Evolutionary conservation across 2,329 filamentous ascomycete genomes (phyloP).

Genomic region (Diplodia mutila): DNA sequence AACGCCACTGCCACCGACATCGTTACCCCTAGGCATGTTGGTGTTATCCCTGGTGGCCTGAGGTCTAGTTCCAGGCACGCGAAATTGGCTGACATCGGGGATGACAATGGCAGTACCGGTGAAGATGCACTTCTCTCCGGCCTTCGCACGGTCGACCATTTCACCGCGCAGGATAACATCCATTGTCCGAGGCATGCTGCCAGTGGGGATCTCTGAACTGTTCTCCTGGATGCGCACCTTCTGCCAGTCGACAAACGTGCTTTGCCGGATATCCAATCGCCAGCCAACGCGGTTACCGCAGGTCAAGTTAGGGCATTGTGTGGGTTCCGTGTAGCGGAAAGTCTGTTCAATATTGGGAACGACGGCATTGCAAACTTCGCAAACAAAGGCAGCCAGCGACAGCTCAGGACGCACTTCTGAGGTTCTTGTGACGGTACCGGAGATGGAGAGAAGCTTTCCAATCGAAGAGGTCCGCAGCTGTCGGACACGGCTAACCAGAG

Average conservation of each 20-base stretch:
- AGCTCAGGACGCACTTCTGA: slow-evolving; percentile 96
- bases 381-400: slow-evolving; percentile 88
- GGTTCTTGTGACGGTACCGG: slow-evolving; percentile 92
- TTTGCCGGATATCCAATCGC: slow-evolving; percentile 95
- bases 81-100: slow-evolving; percentile 92
- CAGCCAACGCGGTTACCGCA: slow-evolving; percentile 92
- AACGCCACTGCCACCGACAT: slow-evolving; percentile 82
- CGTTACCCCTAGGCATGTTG: slow-evolving; percentile 71
- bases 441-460: slow-evolving; percentile 91
- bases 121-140: slow-evolving; percentile 97
- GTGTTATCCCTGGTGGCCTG: slow-evolving; percentile 84
- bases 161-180: slow-evolving; percentile 95
- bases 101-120: slow-evolving; percentile 95
- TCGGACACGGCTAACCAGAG: slow-evolving; percentile 82
- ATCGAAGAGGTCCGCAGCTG: slow-evolving; percentile 87
- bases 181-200: slow-evolving; percentile 98
- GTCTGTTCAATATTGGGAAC: slow-evolving; percentile 94
- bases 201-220: slow-evolving; percentile 95
- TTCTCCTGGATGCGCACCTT: slow-evolving; percentile 98
- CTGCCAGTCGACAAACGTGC: slow-evolving; percentile 98
- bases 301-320: slow-evolving; percentile 85
- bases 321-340: slow-evolving; percentile 95
- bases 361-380: slow-evolving; percentile 81
- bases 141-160: slow-evolving; percentile 96
- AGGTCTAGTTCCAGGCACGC: slow-evolving; percentile 81